These are phyloP conservation scores for Raffaelea arxii DNA, from an alignment of 2,329 filamentous ascomycete species.

Conservation along the genomic window DNA sequence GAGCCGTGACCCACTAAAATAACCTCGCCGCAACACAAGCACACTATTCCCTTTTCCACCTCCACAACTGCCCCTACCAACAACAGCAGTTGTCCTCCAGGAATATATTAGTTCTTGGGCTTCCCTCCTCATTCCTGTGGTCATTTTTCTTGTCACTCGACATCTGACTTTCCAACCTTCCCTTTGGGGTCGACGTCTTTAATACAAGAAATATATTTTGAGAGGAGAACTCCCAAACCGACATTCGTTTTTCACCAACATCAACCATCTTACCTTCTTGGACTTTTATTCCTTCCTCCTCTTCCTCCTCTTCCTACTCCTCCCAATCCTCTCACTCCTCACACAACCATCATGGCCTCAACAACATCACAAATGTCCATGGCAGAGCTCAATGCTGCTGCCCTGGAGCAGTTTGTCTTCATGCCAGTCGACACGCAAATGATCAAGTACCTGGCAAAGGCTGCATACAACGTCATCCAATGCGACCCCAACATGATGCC, in stretches of 20 bases:
- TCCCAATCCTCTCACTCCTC: neutral
- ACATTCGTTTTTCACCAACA: too few species aligned
- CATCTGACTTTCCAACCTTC: constrained; percentile 1
- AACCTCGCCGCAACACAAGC: constrained; percentile 11
- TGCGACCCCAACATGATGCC: constrained; percentile 58
- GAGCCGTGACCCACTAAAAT: constrained; percentile 10
- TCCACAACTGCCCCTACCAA: constrained; percentile 8
- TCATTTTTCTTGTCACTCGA: constrained; percentile 2
- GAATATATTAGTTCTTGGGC: constrained; percentile 14
- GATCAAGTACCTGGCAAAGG: constrained; percentile 66
- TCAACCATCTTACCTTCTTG: too few species aligned
- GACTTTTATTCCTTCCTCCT: too few species aligned
- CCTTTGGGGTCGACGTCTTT: constrained; percentile 1
- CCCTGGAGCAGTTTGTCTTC: constrained; percentile 73
- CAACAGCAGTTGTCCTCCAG: constrained; percentile 8
- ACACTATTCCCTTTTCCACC: constrained; percentile 4
- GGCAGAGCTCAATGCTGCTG: constrained; percentile 58
- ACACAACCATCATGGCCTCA: constrained; percentile 32
- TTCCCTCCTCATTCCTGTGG: constrained; percentile 9
- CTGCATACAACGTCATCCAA: constrained; percentile 68
- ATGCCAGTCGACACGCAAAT: constrained; percentile 65
- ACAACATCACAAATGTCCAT: constrained; percentile 33
- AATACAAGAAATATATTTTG: constrained; percentile 3
- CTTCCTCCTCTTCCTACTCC: neutral
- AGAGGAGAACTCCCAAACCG: too few species aligned